Conservation (phyloP, 768 basidiomycete species). For the Chiua virens region DNA sequence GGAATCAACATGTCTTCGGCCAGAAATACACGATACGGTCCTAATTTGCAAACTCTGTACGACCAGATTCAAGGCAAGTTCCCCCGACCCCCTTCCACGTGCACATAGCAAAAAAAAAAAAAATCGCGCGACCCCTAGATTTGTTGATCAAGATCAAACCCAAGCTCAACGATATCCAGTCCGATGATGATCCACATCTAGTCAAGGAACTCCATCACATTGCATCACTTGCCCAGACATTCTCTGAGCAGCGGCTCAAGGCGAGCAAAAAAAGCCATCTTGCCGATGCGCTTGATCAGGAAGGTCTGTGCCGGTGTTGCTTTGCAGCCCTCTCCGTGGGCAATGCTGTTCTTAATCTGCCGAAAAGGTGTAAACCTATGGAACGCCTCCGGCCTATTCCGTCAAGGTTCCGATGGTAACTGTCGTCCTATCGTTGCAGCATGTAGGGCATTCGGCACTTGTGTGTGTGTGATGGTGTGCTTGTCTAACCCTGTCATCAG, state of each 20-base stretch:
- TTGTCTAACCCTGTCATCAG: conserved; percentile 43
- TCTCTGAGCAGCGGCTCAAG: conserved; percentile 63
- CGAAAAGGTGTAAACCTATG: conserved; percentile 76
- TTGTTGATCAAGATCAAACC: conserved; percentile 68
- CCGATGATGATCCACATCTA: conserved; percentile 48
- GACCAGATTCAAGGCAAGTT: conserved; percentile 34
- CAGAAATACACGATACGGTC: conserved; percentile 30
- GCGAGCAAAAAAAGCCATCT: conserved; percentile 54
- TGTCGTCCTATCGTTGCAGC: conserved; percentile 55
- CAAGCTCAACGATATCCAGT: conserved; percentile 54
- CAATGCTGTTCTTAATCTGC: conserved; percentile 15
- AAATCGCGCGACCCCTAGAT: conserved; percentile 42
- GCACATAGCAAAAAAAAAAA: conserved; percentile 11
- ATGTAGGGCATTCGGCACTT: conserved; percentile 47
- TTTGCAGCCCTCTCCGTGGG: conserved; percentile 5
- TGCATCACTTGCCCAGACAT: conserved; percentile 64
- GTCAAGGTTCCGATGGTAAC: conserved; percentile 56
- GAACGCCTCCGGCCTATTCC: conserved; percentile 76
- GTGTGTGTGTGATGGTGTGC: conserved; percentile 9
- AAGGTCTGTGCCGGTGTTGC: conserved; percentile 54
- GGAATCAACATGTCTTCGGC: conserved; percentile 29
- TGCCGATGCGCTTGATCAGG: conserved; percentile 76
- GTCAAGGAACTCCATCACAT: conserved; percentile 63
- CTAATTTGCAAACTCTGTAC: conserved; percentile 30
- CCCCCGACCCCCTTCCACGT: conserved; percentile 2